Base-by-base conservation (phyloP, 257 asterid species). In the Lantana camara region DNA sequence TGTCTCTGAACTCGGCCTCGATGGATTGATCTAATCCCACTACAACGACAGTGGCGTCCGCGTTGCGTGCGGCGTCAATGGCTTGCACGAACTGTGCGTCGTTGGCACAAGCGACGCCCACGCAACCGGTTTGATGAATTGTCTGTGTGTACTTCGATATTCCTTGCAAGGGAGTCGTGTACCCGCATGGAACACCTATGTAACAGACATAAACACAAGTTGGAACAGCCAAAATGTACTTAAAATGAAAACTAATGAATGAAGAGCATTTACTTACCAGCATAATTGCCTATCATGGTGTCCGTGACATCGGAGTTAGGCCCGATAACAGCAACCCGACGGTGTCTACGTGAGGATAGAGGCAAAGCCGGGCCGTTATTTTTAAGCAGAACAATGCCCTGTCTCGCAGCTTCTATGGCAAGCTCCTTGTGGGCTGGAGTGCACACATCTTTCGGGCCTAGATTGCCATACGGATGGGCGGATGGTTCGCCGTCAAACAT, bases 271-370 rank as follows among this genome's bases (percentile, higher is more conserved):
- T 35, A 1, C 40, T 4, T 60, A 47, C 84, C 96, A 93, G 94
- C 95, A 32, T 90, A 90, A 29, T 87, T 90, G 22, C 95, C 97
- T 0, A 90, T 78, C 97, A 90, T 90, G 0, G 95, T 81, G 21
- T 51, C 45, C 0, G 95, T 83, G 38, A 72, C 95, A 51, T 87
- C 66, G 0, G 97, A 81, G 70, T 87, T 84, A 0, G 97, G 95
- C 6, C 97, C 97, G 2, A 90, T 75, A 7, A 90, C 88, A 2
- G 91, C 95, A 24, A 90, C 66, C 0, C 74, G 65, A 4, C 13
- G 71, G 34, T 76, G 78, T 5, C 66, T 60, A 0, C 60, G 62
- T 3, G 73, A 72, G 2, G 89, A 81, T n/a, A 90, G 84, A 41
- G 97, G 97, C 24, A 90, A 77, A 0, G 69, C 64, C 4, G 74